Percentiles rank a stretch among this genome's conserved stretches.
Evolutionary conservation across 2,329 filamentous ascomycete species (phyloP).

Genomic region (Hymenoscyphus occultus): DNA sequence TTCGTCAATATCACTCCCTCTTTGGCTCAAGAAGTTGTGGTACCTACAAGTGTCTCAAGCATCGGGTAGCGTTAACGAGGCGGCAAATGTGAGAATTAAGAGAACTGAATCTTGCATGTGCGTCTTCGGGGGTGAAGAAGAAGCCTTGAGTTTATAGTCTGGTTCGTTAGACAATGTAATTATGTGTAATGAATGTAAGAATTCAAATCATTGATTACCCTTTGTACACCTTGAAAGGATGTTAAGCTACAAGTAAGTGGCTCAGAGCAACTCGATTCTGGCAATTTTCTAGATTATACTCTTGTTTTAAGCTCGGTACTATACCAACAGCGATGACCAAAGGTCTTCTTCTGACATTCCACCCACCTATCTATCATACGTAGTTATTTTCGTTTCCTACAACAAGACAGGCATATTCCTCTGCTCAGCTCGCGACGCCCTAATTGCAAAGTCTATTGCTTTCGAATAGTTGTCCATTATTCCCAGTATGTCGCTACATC

Average conservation of each 20-base stretch:
- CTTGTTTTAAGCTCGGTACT: too few relatives aligned
- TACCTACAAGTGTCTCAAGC: conserved; percentile 10
- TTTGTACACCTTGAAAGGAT: not conserved
- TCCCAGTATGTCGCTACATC: conserved; percentile 24
- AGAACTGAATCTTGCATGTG: conserved; percentile 14
- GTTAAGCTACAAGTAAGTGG: not conserved
- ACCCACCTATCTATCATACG: not conserved
- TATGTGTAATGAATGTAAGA: not conserved
- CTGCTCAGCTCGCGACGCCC: not conserved
- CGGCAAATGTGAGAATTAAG: conserved; percentile 14
- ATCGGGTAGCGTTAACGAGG: conserved; percentile 4
- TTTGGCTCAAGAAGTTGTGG: conserved; percentile 8
- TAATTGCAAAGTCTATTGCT: not conserved
- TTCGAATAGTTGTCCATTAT: conserved; percentile 1
- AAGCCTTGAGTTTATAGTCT: not conserved
- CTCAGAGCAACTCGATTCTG: not conserved
- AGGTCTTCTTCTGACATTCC: too few relatives aligned
- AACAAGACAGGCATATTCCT: conserved; percentile 6
- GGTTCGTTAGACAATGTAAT: not conserved
- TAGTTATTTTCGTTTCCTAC: not conserved
- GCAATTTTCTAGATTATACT: too few relatives aligned
- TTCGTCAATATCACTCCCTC: not conserved
- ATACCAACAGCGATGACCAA: too few relatives aligned
- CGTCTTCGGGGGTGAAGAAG: conserved; percentile 3
- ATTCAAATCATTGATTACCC: too few relatives aligned